phyloP scores from a whole-genome alignment of 1,139 yeast genomes.

The Suzukiozyma palmioleophila region DNA sequence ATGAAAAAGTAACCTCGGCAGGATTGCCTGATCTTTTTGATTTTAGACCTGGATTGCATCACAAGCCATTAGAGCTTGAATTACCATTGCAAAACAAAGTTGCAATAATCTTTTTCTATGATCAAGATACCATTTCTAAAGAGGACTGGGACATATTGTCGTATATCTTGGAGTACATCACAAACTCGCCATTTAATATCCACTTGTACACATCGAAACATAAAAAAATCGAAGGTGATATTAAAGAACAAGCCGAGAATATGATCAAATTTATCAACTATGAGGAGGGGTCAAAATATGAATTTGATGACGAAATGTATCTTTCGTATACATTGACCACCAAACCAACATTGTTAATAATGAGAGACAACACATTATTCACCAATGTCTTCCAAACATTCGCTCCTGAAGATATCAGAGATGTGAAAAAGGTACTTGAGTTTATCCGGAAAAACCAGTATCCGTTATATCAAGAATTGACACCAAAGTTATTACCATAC shows the following conservation, averaged over 20 bases:
- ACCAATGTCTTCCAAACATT: slow-evolving; percentile 55
- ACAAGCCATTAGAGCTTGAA: slow-evolving; percentile 27
- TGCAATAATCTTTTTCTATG: slow-evolving; percentile 52
- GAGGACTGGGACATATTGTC: slow-evolving; percentile 64
- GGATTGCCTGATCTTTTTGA: slow-evolving; percentile 41
- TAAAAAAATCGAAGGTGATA: slow-evolving; percentile 32
- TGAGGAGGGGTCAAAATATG: slow-evolving; percentile 18
- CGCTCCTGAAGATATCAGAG: slow-evolving; percentile 60
- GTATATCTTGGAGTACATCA: slow-evolving; percentile 53
- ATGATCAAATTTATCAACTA: slow-evolving; percentile 40
- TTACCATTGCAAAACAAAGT: slow-evolving; percentile 42
- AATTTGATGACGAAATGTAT: slow-evolving; percentile 41
- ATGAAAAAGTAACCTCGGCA: slow-evolving; percentile 34
- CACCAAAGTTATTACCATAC: slow-evolving; percentile 30
- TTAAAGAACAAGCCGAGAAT: slow-evolving; percentile 39
- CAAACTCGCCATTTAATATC: slow-evolving; percentile 52
- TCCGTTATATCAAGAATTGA: slow-evolving; percentile 52
- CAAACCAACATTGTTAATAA: slow-evolving; percentile 55
- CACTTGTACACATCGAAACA: slow-evolving; percentile 51
- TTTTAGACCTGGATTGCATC: slow-evolving; percentile 29
- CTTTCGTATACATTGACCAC: slow-evolving; percentile 52
- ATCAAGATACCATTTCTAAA: slow-evolving; percentile 42
- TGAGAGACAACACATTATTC: slow-evolving; percentile 52
- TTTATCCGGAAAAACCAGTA: slow-evolving; percentile 45
- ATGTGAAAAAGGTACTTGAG: slow-evolving; percentile 38